Evolutionary conservation across 208 protist species (phyloP).

Genomic region (Crithidia mellificae): DNA sequence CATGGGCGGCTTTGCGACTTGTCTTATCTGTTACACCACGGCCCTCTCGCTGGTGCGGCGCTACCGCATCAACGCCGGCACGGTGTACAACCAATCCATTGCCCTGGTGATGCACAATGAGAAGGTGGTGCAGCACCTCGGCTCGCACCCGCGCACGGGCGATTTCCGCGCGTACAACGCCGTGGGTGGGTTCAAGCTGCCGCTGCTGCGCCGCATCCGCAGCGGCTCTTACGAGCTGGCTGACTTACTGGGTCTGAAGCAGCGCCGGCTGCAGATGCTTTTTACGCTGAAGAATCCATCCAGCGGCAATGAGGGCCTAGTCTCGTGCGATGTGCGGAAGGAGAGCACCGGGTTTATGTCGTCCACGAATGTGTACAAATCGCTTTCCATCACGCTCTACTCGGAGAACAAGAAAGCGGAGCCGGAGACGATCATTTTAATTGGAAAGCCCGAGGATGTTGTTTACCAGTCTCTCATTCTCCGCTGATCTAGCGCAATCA

Average conservation of each 20-base stretch:
- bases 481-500: conserved; percentile 16
- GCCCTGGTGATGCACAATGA: conserved; percentile 83
- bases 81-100: conserved; percentile 91
- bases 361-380: conserved; percentile 79
- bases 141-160: conserved; percentile 77
- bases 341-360: conserved; percentile 72
- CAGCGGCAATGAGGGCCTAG: conserved; percentile 71
- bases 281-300: conserved; percentile 78
- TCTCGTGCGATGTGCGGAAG: conserved; percentile 80
- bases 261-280: conserved; percentile 83
- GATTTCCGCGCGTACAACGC: conserved; percentile 83
- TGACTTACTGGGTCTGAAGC: conserved; percentile 82
- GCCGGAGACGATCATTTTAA: conserved; percentile 82
- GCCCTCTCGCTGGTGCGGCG: conserved; percentile 54
- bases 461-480: conserved; percentile 67
- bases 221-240: conserved; percentile 84
- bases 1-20: conserved; percentile 73
- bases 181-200: conserved; percentile 80
- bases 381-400: conserved; percentile 75
- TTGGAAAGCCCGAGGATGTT: conserved; percentile 85
- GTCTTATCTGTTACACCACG: conserved; percentile 64
- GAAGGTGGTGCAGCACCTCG: conserved; percentile 77
- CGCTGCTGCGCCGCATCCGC: conserved; percentile 80
- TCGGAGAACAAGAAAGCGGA: conserved; percentile 43
- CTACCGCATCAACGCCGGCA: conserved; percentile 77